These are phyloP conservation scores for Phytophthora pseudosyringae DNA, from an alignment of 352 stramenopile genomes.

Conservation along the genomic window DNA sequence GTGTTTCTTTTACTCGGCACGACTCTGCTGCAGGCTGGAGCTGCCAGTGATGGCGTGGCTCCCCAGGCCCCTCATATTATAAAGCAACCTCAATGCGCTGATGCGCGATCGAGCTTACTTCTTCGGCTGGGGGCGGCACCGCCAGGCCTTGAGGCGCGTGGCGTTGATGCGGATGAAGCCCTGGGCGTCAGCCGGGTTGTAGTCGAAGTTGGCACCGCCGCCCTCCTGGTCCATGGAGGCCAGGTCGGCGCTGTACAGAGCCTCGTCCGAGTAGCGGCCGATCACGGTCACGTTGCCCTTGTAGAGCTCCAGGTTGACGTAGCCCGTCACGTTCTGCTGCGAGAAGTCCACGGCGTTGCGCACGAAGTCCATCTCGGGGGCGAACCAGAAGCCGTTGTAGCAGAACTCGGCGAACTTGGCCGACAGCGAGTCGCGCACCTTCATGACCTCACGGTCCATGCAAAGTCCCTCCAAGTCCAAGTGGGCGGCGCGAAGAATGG, in stretches of 20 bases:
- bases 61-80: slow-evolving; percentile 28
- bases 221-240: slow-evolving; percentile 99
- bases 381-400: slow-evolving; percentile 99
- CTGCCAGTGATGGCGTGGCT: slow-evolving; percentile 4
- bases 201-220: slow-evolving; percentile 95
- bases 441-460: slow-evolving; percentile 98
- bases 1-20: slow-evolving; percentile 22
- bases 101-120: slow-evolving; percentile 43
- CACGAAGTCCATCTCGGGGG: slow-evolving; percentile 99
- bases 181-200: slow-evolving; percentile 97
- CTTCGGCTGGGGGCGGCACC: slow-evolving; percentile 55
- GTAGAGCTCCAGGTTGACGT: slow-evolving; percentile 96
- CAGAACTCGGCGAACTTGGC: slow-evolving; percentile 97
- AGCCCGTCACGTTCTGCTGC: slow-evolving; percentile 95
- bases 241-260: slow-evolving; percentile 97
- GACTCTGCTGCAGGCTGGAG: slow-evolving; percentile 18
- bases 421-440: slow-evolving; percentile 92
- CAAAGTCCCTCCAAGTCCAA: slow-evolving; percentile 95
- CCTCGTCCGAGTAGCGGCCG: slow-evolving; percentile 92
- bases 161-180: slow-evolving; percentile 99
- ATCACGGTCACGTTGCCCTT: slow-evolving; percentile 98
- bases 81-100: slow-evolving; percentile 28
- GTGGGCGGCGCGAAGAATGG: slow-evolving; percentile 90
- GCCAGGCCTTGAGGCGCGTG: slow-evolving; percentile 96
- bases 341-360: slow-evolving; percentile 94